Conservation (phyloP, 257 asterid species). For the Solanum appendiculatum region DNA sequence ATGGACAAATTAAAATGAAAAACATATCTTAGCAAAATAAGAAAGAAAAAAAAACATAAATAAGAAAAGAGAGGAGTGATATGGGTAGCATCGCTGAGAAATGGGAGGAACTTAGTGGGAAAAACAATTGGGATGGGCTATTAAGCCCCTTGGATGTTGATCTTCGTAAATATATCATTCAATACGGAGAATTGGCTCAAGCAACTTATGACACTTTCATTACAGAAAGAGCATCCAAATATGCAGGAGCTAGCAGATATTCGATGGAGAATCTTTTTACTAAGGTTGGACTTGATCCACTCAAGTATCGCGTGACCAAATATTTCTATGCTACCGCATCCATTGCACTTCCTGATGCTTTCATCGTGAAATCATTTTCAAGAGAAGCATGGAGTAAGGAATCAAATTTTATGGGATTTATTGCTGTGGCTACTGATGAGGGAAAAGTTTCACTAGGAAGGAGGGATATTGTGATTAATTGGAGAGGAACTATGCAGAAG, state of each 20-base stretch:
- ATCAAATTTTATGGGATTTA: constrained; percentile 80
- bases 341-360: constrained; percentile 45
- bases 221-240: constrained; percentile 44
- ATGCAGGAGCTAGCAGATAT: constrained; percentile 56
- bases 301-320: constrained; percentile 44
- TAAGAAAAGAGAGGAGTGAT: not conserved
- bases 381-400: constrained; percentile 76
- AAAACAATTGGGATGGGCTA: constrained; percentile 47
- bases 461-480: constrained; percentile 63
- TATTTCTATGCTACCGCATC: constrained; percentile 62
- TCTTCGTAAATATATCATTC: constrained; percentile 58
- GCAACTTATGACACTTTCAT: constrained; percentile 71
- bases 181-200: constrained; percentile 68
- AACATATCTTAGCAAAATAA: not conserved
- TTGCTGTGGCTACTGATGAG: constrained; percentile 77
- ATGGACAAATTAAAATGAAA: not conserved
- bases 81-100: constrained; percentile 16
- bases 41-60: not conserved
- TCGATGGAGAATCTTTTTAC: constrained; percentile 34
- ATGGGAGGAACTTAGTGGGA: constrained; percentile 70
- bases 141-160: constrained; percentile 59
- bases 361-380: constrained; percentile 46
- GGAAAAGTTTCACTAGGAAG: constrained; percentile 55
- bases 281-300: constrained; percentile 38
- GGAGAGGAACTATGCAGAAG: constrained; percentile 66